phyloP scores from a whole-genome alignment of 257 asterid genomes.

The Solanum lycopersicoides region DNA sequence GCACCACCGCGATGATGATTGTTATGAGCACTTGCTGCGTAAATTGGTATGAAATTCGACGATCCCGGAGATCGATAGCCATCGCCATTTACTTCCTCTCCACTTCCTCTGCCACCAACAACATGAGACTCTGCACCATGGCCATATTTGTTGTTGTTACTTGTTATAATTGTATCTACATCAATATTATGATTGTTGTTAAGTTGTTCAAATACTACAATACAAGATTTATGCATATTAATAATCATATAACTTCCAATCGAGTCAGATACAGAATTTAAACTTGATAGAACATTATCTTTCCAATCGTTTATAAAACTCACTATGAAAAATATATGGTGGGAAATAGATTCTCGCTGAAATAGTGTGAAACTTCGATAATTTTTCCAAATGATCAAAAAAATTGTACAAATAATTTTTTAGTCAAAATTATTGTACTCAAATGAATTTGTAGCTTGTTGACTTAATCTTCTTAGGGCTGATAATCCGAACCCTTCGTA shows the following conservation, averaged over 20 bases:
- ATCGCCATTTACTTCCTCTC: not conserved
- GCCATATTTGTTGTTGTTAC: not conserved
- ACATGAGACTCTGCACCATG: not conserved
- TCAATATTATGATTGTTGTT: not conserved
- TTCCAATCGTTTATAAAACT: no score
- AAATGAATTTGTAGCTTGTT: not conserved
- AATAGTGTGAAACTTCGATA: not conserved
- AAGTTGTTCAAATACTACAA: not conserved
- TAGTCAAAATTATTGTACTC: not conserved
- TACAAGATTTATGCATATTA: not conserved
- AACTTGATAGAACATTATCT: not conserved
- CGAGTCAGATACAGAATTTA: not conserved
- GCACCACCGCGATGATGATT: slow-evolving; percentile 19
- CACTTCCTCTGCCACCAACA: slow-evolving; percentile 5
- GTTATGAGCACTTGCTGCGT: slow-evolving; percentile 20
- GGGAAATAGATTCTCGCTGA: no score
- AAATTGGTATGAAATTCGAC: slow-evolving; percentile 17
- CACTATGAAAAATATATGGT: not conserved
- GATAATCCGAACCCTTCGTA: no score
- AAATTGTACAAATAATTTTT: no score
- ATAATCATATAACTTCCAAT: not conserved
- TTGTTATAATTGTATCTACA: not conserved
- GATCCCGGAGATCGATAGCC: slow-evolving; percentile 25
- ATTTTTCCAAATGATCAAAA: no score
- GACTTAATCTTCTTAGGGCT: no score